Conservation (phyloP, 2,329 filamentous ascomycete genomes). For the Fusarium staphyleae region DNA sequence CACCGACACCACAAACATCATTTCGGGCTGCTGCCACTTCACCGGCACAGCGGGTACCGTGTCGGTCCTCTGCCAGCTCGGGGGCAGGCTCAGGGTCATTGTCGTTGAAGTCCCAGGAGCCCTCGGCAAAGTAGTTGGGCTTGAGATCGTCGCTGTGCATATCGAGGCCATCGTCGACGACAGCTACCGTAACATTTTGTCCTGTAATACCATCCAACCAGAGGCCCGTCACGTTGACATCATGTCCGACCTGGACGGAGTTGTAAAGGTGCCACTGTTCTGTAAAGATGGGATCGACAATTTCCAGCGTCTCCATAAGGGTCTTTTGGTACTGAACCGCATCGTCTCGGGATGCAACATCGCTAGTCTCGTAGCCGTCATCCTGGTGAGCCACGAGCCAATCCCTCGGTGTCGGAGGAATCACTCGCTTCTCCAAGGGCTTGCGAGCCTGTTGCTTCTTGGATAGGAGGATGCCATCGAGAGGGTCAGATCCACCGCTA, state of each 20-base stretch:
- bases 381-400: slow-evolving; percentile 17
- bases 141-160: slow-evolving; percentile 94
- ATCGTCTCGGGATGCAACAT: slow-evolving; percentile 40
- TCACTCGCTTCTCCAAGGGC: slow-evolving; percentile 61
- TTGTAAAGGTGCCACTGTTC: slow-evolving; percentile 98
- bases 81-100: slow-evolving; percentile 79
- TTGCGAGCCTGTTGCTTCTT: slow-evolving; percentile 71
- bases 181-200: slow-evolving; percentile 85
- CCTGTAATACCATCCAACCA: slow-evolving; percentile 94
- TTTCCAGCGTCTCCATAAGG: slow-evolving; percentile 72
- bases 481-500: slow-evolving; percentile 59
- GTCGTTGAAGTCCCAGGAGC: slow-evolving; percentile 97
- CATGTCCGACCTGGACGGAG: slow-evolving; percentile 78
- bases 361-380: not conserved
- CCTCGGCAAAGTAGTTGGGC: slow-evolving; percentile 90
- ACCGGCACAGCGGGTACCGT: slow-evolving; percentile 93
- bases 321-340: slow-evolving; percentile 65
- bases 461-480: slow-evolving; percentile 79
- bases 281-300: slow-evolving; percentile 87
- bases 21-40: slow-evolving; percentile 94
- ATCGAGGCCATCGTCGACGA: slow-evolving; percentile 95
- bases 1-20: slow-evolving; percentile 91
- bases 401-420: slow-evolving; percentile 50
- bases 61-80: slow-evolving; percentile 81
- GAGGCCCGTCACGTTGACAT: slow-evolving; percentile 93